Evolutionary conservation across 768 basidiomycete genomes (phyloP), one percentile per base, ranked within the genome.

Genomic region (Termitomyces titanicus): DNA sequence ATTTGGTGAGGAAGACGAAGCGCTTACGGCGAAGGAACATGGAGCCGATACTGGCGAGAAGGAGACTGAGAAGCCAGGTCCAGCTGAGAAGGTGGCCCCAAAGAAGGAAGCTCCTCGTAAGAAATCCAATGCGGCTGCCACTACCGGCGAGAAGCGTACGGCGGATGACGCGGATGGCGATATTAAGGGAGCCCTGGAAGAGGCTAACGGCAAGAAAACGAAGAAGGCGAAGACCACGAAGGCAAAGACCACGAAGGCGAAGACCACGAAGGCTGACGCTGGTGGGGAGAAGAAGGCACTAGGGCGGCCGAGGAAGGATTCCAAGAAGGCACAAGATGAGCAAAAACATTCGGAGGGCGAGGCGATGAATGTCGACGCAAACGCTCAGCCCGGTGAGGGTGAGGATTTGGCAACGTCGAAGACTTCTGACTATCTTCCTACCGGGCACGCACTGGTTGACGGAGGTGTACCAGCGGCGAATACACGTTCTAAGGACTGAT

Each of bases 201-300:
- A 61, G 49, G 65, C 58, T 13, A 49, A 33, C 0, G 63, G 47
- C 18, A 66, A 64, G 51, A 62, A 61, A 39, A 53, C 49, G 7
- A 68, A 71, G 63, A 69, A 63, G 22, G 53, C 61, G n/a, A 68
- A 64, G 55, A 45, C 38, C 31, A 38, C 45, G 0, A 50, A 58
- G 29, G 51, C 18, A n/a, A 62, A 61, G 40, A 53, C 49, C 5
- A 68, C 70, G 63, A 69, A 63, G 22, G 53, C 61, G n/a, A 68
- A 64, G 55, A 45, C 38, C 31, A 38, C 45, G 0, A 50, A 58
- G 29, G 51, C 18, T 5, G 45, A 53, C 18, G 53, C 34, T 29
- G 51, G 46, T 18, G 52, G 46, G 5, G 51, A 59, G 48, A 64
- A 65, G 47, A 65, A 61, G 24, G 35, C 47, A 10, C 51, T 55